Percentiles rank a stretch among this genome's conserved stretches.
phyloP scores from a whole-genome alignment of 108 stramenopile genomes.

The Parietichytrium sp. region DNA sequence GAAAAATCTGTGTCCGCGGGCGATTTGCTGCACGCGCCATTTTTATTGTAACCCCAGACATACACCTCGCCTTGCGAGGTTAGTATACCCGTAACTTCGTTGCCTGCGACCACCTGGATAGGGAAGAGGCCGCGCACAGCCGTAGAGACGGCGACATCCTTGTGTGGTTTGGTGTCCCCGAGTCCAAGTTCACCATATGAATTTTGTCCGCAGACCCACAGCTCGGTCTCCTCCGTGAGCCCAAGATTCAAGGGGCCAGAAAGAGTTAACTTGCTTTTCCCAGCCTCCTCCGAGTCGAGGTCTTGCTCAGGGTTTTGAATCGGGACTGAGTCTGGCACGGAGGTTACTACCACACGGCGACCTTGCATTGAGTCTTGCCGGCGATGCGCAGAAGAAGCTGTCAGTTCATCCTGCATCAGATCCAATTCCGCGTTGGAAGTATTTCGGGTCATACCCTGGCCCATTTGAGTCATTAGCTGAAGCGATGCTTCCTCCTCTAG shows the following conservation, averaged over 20 bases:
- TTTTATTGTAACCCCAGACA: constrained; percentile 35
- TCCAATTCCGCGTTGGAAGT: no score
- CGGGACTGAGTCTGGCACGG: no score
- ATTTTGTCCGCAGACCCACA: constrained; percentile 9
- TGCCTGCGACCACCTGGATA: neutral
- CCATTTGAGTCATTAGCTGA: no score
- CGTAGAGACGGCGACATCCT: neutral
- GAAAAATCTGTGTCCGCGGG: neutral
- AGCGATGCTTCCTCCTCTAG: no score
- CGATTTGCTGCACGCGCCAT: neutral
- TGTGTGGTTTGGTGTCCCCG: constrained; percentile 14
- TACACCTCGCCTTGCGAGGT: constrained; percentile 3
- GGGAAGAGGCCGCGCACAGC: neutral
- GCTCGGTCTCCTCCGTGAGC: constrained; percentile 27
- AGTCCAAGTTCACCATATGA: constrained; percentile 10
- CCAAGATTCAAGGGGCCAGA: constrained; percentile 1
- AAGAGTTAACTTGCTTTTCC: neutral
- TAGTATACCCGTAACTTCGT: constrained; percentile 2
- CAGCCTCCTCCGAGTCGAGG: neutral
- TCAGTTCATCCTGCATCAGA: no score
- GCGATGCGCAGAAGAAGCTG: no score
- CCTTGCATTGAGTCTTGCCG: no score
- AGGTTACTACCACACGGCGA: no score
- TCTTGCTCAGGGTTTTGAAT: constrained; percentile 35
- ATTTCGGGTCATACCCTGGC: no score